Percentiles rank a stretch among this genome's conserved stretches.
Conservation (phyloP, 257 asterid genomes). For the Coffea eugenioides region DNA sequence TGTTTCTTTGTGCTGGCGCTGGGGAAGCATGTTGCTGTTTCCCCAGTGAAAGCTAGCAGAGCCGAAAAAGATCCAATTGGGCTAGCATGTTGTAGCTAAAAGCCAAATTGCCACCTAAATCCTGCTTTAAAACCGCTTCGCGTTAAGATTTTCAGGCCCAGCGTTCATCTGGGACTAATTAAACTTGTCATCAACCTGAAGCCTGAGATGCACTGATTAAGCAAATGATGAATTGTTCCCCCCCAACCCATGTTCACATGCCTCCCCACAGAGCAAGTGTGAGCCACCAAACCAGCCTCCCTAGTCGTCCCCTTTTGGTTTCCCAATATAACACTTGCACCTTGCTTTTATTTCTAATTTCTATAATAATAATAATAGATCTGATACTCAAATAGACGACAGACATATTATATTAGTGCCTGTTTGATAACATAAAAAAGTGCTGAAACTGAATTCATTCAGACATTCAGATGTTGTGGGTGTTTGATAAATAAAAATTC, state of each 20-base stretch:
- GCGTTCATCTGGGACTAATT: neutral
- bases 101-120: constrained; percentile 17
- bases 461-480: too few species aligned
- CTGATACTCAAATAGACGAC: neutral
- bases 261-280: neutral
- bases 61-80: constrained; percentile 7
- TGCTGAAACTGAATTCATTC: too few species aligned
- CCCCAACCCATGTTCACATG: constrained; percentile 21
- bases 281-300: constrained; percentile 7
- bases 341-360: neutral
- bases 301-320: neutral
- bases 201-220: neutral
- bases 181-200: constrained; percentile 12
- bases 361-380: neutral
- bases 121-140: neutral
- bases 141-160: constrained; percentile 12
- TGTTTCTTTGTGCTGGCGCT: constrained; percentile 18
- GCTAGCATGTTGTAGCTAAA: constrained; percentile 1
- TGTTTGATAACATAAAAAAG: too few species aligned
- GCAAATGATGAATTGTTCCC: constrained; percentile 6
- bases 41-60: constrained; percentile 1
- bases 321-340: neutral
- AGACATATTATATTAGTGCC: neutral
- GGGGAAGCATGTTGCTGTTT: constrained; percentile 14
- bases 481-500: too few species aligned